Percentiles rank a stretch among this genome's conserved stretches.
Evolutionary conservation across 805 yeast genomes (phyloP).

Genomic region (Candida michaelii): DNA sequence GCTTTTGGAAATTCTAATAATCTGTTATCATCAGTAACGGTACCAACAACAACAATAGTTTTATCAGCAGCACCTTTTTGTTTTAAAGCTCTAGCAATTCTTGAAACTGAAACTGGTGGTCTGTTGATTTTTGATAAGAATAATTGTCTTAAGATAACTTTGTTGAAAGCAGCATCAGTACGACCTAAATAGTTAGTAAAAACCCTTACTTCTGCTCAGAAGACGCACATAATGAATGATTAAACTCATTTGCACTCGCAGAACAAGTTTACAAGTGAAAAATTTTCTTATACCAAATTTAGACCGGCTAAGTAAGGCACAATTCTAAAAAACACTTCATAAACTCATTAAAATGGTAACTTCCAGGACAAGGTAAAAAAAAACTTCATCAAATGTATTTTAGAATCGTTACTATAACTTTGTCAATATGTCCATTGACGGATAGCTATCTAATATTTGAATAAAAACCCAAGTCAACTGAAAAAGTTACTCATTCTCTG

Average conservation of each 20-base stretch:
- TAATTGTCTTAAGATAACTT: conserved; percentile 88
- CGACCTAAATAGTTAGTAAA: conserved; percentile 64
- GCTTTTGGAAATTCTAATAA: conserved; percentile 91
- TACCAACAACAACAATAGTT: conserved; percentile 97
- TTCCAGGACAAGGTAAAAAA: conserved; percentile 5
- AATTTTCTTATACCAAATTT: not conserved
- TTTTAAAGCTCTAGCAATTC: conserved; percentile 79
- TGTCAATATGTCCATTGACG: conserved; percentile 17
- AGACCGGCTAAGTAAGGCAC: conserved; percentile 2
- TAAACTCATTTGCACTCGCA: conserved; percentile 33
- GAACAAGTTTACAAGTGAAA: conserved; percentile 17
- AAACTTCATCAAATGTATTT: conserved; percentile 8
- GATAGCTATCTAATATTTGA: conserved; percentile 2
- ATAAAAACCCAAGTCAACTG: conserved; percentile 5
- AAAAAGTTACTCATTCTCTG: conserved; percentile 10
- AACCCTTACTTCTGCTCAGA: conserved; percentile 43
- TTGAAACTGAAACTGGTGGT: conserved; percentile 97
- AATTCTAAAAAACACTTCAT: not conserved
- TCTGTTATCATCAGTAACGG: conserved; percentile 98
- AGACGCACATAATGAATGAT: conserved; percentile 28
- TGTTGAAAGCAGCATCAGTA: conserved; percentile 99
- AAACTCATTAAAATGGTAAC: conserved; percentile 5
- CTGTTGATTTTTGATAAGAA: conserved; percentile 98
- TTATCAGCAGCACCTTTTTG: conserved; percentile 84
- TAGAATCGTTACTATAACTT: conserved; percentile 1